Percentiles rank a stretch among this genome's conserved stretches.
phyloP scores from a whole-genome alignment of 2,329 filamentous ascomycete genomes.

The Diaporthe sp. region DNA sequence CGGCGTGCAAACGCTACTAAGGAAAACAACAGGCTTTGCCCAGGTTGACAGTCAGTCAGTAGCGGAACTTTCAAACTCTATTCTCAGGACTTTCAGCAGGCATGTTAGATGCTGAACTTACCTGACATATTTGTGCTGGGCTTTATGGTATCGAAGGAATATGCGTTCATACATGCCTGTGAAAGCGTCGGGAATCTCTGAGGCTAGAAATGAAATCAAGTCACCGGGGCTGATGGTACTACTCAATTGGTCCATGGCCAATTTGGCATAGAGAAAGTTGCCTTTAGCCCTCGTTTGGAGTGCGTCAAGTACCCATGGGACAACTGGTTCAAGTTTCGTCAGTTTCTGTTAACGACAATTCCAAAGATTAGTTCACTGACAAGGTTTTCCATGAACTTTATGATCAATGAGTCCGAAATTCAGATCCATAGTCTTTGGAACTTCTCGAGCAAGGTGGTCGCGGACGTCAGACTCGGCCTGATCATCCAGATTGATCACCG shows the following conservation, averaged over 20 bases:
- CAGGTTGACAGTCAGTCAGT: not conserved
- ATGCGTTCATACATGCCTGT: not conserved
- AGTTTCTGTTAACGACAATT: not conserved
- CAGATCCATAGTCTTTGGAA: not conserved
- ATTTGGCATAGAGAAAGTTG: not conserved
- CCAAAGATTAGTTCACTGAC: not conserved
- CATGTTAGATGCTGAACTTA: not conserved
- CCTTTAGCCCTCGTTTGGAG: not conserved
- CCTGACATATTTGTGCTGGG: not conserved
- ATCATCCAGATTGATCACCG: not conserved
- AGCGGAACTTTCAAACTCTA: not conserved
- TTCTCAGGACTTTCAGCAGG: rapidly evolving
- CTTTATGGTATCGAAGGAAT: not conserved
- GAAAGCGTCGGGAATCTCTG: not conserved
- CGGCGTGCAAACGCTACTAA: not conserved
- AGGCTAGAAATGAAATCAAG: not conserved
- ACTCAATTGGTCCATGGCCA: not conserved
- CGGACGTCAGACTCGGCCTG: not conserved
- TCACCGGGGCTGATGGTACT: not conserved
- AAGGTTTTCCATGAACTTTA: not conserved
- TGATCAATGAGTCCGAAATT: not conserved
- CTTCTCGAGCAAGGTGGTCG: not conserved
- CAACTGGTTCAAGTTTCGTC: not conserved
- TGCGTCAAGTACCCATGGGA: not conserved
- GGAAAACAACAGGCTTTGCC: not conserved